These are phyloP conservation scores for Eucalyptus cloeziana DNA, from an alignment of 345 rosid species.

Conservation along the genomic window DNA sequence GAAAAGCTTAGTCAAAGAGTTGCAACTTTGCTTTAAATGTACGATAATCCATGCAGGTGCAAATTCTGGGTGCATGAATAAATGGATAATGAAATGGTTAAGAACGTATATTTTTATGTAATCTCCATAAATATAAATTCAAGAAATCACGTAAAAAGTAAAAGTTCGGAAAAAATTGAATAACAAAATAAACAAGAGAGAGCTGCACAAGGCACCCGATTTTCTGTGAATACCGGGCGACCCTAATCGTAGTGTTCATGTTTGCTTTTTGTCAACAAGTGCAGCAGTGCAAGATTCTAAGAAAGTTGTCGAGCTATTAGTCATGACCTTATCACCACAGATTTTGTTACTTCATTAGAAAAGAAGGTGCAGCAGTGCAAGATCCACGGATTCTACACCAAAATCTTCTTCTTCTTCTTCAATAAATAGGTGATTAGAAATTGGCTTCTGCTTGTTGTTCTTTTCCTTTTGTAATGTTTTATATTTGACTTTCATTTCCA, in stretches of 20 bases:
- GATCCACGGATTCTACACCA: too few relatives aligned
- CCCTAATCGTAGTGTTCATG: not conserved
- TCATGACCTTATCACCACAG: not conserved
- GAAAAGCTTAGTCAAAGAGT: conserved; percentile 7
- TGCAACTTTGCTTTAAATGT: not conserved
- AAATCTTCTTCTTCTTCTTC: not conserved
- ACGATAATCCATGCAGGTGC: not conserved
- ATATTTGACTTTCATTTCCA: not conserved
- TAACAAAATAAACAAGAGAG: not conserved
- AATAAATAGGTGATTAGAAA: not conserved
- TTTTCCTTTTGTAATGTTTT: not conserved
- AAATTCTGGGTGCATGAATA: not conserved
- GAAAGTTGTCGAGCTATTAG: not conserved
- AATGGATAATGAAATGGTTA: not conserved
- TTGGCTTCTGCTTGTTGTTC: not conserved
- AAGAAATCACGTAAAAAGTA: not conserved
- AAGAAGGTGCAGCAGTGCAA: not conserved
- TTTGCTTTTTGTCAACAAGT: not conserved
- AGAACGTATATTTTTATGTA: not conserved
- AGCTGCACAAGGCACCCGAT: not conserved
- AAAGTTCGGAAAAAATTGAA: not conserved
- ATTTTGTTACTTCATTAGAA: not conserved
- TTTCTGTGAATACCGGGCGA: not conserved
- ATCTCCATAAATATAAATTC: not conserved
- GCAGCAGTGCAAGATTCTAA: not conserved